Conservation (phyloP, 441 rosid species). For the Pelargonium australe region DNA sequence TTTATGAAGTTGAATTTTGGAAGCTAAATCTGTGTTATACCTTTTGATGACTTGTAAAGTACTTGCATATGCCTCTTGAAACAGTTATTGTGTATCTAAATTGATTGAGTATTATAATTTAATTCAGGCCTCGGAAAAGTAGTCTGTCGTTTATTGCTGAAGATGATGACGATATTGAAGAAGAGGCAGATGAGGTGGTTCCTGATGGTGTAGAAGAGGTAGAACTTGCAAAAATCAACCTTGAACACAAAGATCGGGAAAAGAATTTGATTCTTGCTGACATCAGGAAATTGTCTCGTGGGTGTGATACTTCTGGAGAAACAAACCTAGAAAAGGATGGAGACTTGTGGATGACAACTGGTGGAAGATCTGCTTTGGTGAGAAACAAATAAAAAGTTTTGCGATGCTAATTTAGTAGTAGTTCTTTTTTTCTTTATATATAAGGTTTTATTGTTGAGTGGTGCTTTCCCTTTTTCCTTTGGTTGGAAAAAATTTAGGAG, state of each 20-base stretch:
- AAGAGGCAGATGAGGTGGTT: conserved; percentile 96
- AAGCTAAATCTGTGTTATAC: neutral
- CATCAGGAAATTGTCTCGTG: conserved; percentile 65
- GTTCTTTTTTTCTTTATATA: neutral
- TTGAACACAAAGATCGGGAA: conserved; percentile 73
- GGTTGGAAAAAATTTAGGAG: neutral
- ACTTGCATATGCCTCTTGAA: neutral
- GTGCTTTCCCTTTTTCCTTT: conserved; percentile 6
- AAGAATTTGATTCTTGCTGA: conserved; percentile 75
- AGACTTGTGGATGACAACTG: conserved; percentile 73
- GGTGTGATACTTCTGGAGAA: conserved; percentile 51
- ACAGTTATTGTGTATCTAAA: conserved; percentile 6
- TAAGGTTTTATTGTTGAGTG: conserved; percentile 7
- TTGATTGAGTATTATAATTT: conserved; percentile 18
- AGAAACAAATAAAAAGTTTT: conserved; percentile 26
- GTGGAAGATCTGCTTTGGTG: conserved; percentile 70
- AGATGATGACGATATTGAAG: conserved; percentile 95
- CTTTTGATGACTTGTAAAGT: neutral
- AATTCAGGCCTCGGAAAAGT: conserved; percentile 85
- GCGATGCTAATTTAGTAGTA: conserved; percentile 12
- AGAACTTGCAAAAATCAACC: conserved; percentile 83
- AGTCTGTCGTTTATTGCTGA: conserved; percentile 83
- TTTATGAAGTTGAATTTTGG: neutral
- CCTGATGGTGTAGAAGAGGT: conserved; percentile 99
- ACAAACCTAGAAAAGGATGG: conserved; percentile 38